These are phyloP conservation scores for Ustulina deusta DNA, from an alignment of 2,329 filamentous ascomycete genomes.

Conservation along the genomic window DNA sequence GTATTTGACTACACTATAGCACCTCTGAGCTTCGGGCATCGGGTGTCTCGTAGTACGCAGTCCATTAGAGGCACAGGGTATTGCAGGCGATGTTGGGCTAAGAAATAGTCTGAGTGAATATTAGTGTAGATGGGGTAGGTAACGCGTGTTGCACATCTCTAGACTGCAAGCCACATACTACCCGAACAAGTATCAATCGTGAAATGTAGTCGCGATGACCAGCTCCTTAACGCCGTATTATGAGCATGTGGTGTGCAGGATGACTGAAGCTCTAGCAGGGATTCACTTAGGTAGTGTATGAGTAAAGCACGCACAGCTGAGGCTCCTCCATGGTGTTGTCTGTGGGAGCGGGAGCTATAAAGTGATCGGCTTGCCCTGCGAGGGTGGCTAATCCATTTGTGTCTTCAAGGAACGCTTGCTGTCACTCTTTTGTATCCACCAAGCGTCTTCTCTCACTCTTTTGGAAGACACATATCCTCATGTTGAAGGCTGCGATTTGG, in stretches of 20 bases:
- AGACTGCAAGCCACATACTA: constrained; percentile 12
- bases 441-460: constrained; percentile 25
- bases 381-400: neutral
- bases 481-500: constrained; percentile 31
- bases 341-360: constrained; percentile 24
- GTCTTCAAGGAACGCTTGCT: constrained; percentile 21
- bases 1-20: neutral
- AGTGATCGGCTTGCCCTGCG: constrained; percentile 22
- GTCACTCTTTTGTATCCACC: constrained; percentile 24
- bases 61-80: neutral
- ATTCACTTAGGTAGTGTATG: constrained; percentile 17
- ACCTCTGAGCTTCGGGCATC: neutral
- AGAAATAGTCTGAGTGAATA: constrained; percentile 9
- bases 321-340: neutral
- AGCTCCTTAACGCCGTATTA: constrained; percentile 17
- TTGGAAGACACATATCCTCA: constrained; percentile 24
- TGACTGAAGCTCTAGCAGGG: constrained; percentile 28
- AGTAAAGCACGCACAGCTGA: neutral
- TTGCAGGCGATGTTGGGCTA: neutral
- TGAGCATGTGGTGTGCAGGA: constrained; percentile 7
- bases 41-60: neutral
- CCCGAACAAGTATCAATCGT: constrained; percentile 12
- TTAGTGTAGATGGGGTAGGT: neutral
- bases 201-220: neutral
- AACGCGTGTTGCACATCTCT: neutral